These are phyloP conservation scores for Cephaloascus fragrans DNA, from an alignment of 805 yeast genomes.

Conservation along the genomic window DNA sequence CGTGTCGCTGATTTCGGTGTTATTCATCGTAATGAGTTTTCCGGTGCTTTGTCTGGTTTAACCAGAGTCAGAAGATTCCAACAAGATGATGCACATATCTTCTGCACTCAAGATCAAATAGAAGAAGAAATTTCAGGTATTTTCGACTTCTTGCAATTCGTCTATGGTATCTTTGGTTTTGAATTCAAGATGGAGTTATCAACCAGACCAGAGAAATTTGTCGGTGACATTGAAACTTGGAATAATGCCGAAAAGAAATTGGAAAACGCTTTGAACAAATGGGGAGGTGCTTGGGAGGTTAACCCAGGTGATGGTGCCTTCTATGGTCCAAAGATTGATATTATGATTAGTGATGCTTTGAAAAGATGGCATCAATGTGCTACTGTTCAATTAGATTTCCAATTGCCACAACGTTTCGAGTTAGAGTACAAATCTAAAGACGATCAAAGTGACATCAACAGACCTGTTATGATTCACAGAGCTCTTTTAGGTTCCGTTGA, in stretches of 20 bases:
- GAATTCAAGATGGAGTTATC: slow-evolving; percentile 95
- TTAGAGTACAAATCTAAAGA: slow-evolving; percentile 66
- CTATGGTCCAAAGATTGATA: slow-evolving; percentile 94
- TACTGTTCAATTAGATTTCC: slow-evolving; percentile 97
- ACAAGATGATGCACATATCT: slow-evolving; percentile 98
- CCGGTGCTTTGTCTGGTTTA: slow-evolving; percentile 84
- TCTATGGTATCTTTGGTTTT: slow-evolving; percentile 89
- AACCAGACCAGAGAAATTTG: slow-evolving; percentile 93
- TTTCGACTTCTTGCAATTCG: slow-evolving; percentile 74
- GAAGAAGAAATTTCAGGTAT: slow-evolving; percentile 75
- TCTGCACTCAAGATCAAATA: slow-evolving; percentile 90
- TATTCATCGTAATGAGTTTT: slow-evolving; percentile 90
- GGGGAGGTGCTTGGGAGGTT: slow-evolving; percentile 89
- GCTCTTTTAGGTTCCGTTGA: slow-evolving; percentile 97
- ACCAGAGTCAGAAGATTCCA: slow-evolving; percentile 98
- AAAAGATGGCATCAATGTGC: slow-evolving; percentile 99
- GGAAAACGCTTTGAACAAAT: slow-evolving; percentile 70
- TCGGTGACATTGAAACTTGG: slow-evolving; percentile 95
- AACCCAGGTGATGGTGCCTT: slow-evolving; percentile 98
- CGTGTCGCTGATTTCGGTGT: slow-evolving; percentile 98
- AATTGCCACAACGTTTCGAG: slow-evolving; percentile 89
- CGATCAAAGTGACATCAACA: slow-evolving; percentile 45
- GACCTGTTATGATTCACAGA: slow-evolving; percentile 99
- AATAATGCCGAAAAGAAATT: slow-evolving; percentile 80
- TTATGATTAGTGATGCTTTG: slow-evolving; percentile 89